Percentiles rank a stretch among this genome's conserved stretches.
Evolutionary conservation across 225 moss, liverwort and hornwort genomes (phyloP).

Genomic region (Neckera pumila): DNA sequence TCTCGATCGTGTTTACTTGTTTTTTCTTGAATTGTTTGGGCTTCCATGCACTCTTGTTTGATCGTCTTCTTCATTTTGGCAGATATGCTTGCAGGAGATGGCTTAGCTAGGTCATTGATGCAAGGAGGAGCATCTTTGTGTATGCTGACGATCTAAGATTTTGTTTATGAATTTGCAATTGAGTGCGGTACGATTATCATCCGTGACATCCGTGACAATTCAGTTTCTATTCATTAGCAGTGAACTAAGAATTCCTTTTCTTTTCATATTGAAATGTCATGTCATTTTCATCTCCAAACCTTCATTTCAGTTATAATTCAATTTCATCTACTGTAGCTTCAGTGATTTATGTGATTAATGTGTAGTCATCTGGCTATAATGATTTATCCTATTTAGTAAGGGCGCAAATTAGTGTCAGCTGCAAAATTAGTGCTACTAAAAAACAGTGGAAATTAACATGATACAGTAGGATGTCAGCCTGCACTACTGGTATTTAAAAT

Average conservation of each 20-base stretch:
- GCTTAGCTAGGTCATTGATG: neutral
- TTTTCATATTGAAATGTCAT: neutral
- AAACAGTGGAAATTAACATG: neutral
- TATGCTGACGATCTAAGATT: neutral
- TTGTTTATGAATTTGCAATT: neutral
- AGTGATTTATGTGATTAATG: too few species aligned
- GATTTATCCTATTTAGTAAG: neutral
- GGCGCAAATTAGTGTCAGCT: too few species aligned
- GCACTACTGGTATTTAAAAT: neutral
- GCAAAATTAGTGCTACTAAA: neutral
- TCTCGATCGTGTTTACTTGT: neutral
- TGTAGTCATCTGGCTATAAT: neutral
- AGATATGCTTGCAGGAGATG: neutral
- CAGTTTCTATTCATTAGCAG: neutral
- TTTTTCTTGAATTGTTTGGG: neutral
- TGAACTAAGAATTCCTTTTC: neutral
- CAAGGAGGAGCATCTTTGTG: neutral
- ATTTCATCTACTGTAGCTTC: neutral
- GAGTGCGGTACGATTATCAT: neutral
- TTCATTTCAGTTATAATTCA: neutral
- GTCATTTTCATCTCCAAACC: neutral
- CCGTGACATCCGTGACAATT: neutral
- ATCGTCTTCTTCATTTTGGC: neutral
- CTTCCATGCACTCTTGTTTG: neutral
- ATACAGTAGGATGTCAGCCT: neutral